Percentiles rank a stretch among this genome's conserved stretches.
phyloP scores from a whole-genome alignment of 345 rosid genomes.

The Boechera stricta region DNA sequence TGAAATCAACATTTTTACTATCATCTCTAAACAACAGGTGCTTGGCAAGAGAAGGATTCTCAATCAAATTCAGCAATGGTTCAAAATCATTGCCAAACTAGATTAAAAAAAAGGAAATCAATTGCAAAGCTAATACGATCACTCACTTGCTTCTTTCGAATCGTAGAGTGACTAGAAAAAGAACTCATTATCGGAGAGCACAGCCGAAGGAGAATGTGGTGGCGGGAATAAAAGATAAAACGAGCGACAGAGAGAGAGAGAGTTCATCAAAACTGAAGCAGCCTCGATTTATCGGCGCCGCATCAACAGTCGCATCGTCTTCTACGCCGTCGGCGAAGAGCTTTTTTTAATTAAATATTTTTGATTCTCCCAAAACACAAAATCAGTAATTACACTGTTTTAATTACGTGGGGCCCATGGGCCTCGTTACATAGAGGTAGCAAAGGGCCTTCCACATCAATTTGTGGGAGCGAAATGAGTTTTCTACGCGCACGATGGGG shows the following conservation, averaged over 20 bases:
- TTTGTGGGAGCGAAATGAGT: not conserved
- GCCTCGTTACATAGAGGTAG: not conserved
- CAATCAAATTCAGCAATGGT: not conserved
- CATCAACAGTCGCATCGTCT: not conserved
- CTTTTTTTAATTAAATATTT: not conserved
- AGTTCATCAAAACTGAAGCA: not conserved
- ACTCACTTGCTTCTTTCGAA: slow-evolving; percentile 17
- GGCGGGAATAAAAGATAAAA: not conserved
- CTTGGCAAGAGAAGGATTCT: not conserved
- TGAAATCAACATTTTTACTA: not conserved
- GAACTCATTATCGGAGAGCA: not conserved
- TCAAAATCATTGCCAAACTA: not conserved
- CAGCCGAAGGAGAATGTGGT: not conserved
- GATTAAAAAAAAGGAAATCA: not conserved
- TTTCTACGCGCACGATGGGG: not conserved
- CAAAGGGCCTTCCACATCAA: slow-evolving; percentile 1
- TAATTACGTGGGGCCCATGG: slow-evolving; percentile 35
- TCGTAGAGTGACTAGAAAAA: not conserved
- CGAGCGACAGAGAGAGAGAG: not conserved
- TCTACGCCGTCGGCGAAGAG: slow-evolving; percentile 16
- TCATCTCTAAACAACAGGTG: not conserved
- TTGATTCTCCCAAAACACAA: not conserved
- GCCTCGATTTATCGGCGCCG: not conserved
- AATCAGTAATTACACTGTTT: not conserved
- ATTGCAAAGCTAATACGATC: too few species aligned